A percentile compares a stretch with the other conserved stretches of the same genome.
Conservation (phyloP, 1,139 yeast genomes). For the Suhomyces ambrosiae region DNA sequence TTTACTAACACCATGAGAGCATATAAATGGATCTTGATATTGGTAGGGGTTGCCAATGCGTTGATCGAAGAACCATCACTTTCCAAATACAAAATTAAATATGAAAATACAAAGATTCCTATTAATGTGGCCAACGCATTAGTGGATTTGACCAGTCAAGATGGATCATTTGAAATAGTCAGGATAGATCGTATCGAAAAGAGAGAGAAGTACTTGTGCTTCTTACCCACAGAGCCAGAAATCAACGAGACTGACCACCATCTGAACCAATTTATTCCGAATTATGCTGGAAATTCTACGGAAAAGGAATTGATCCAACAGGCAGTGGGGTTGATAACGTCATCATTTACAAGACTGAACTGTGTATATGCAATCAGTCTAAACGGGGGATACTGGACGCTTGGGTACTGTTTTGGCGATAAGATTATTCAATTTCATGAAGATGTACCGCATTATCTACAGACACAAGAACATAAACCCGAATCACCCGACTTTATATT, state of each 20-base stretch:
- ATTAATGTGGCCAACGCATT: slow-evolving; percentile 11
- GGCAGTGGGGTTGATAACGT: slow-evolving; percentile 23
- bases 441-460: slow-evolving; percentile 26
- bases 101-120: slow-evolving; percentile 15
- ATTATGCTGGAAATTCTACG: slow-evolving; percentile 7
- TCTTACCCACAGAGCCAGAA: slow-evolving; percentile 12
- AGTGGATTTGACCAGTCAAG: slow-evolving; percentile 2
- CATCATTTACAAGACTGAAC: slow-evolving; percentile 25
- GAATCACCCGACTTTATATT: slow-evolving; percentile 42
- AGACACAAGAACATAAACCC: slow-evolving; percentile 34
- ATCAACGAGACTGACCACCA: neutral
- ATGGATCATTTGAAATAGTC: slow-evolving; percentile 16
- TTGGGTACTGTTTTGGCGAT: slow-evolving; percentile 57
- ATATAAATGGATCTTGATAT: slow-evolving; percentile 1
- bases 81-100: slow-evolving; percentile 15
- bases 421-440: slow-evolving; percentile 62
- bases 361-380: slow-evolving; percentile 40
- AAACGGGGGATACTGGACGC: slow-evolving; percentile 64
- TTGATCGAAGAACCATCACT: slow-evolving; percentile 5
- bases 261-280: neutral
- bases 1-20: slow-evolving; percentile 1
- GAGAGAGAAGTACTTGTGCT: slow-evolving; percentile 16
- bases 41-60: neutral
- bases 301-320: slow-evolving; percentile 24
- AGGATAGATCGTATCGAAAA: slow-evolving; percentile 8